Base-by-base conservation (phyloP, 1,284 basidiomycete genomes). In the Sanguinoderma infundibulare region DNA sequence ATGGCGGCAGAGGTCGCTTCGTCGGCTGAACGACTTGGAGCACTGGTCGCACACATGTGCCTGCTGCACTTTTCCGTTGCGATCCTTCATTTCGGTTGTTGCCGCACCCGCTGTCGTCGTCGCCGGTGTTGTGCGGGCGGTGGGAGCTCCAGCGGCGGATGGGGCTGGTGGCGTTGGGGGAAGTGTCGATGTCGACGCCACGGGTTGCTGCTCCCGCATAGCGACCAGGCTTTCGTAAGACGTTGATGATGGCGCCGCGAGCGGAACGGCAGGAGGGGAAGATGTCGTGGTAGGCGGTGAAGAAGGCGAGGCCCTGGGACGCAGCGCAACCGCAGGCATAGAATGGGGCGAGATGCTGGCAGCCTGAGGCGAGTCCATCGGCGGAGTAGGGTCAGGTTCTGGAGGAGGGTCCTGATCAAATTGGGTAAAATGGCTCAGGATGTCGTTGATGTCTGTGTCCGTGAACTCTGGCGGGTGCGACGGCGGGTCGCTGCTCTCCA, bases 1-100 rank as follows among this genome's bases (percentile, higher is more conserved):
- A 73, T 96, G 93, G 42, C 92, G 85, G 40, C 83, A 81, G 53
- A 93, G 79, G 70, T 94, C 91, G 70, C 91, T 92, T 60, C 85
- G 82, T 38, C 91, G 84, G 39, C 86, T 88, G 72, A 94, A 94
- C 5, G 85, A 79, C 76, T 94, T 94, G 64, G 81, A 79, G 69
- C 91, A 94, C 53, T 86, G 80, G 36, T 87, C 87, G 65, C 89
- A 78, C 78, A 86, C 55, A 75, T 84, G 78, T 8, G 63, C 59
- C 35, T 70, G 67, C 32, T 69, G 65, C 14, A 73, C 72, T 65
- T 72, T 75, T 39, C 73, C 76, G 60, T 61, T 70, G 26, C 58
- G 55, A 38, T 66, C 64, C 59, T 72, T 74, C 38, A 66, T 64
- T 22, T 73, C 72, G 14, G 69, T 44, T 24, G 68, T 50, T 28